Conservation (phyloP, 75 land plant species). For the Sequoiadendron giganteum region DNA sequence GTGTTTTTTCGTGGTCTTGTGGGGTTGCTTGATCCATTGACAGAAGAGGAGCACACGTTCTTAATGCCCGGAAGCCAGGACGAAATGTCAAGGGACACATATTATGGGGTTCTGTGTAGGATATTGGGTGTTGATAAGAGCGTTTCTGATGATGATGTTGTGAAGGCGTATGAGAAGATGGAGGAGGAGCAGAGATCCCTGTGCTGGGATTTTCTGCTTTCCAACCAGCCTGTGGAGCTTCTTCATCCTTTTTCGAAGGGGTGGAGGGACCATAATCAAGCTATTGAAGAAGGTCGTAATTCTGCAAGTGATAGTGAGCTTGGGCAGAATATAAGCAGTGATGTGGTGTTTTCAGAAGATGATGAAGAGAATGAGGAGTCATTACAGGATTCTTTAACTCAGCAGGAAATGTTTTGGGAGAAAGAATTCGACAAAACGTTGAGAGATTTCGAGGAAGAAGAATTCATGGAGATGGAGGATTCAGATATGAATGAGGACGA, state of each 20-base stretch:
- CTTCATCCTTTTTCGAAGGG: slow-evolving; percentile 73
- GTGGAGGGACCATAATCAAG: slow-evolving; percentile 70
- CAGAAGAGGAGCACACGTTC: slow-evolving; percentile 41
- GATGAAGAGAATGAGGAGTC: neutral
- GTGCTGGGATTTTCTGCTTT: slow-evolving; percentile 72
- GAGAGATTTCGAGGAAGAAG: slow-evolving; percentile 47
- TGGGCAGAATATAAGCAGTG: slow-evolving; percentile 14
- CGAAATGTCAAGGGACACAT: slow-evolving; percentile 40
- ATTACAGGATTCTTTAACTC: neutral
- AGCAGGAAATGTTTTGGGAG: slow-evolving; percentile 52
- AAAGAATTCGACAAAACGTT: slow-evolving; percentile 51
- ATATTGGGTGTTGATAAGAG: slow-evolving; percentile 64
- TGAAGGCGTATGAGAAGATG: slow-evolving; percentile 60
- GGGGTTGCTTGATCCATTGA: slow-evolving; percentile 56
- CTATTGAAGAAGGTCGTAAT: slow-evolving; percentile 52
- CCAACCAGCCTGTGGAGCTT: slow-evolving; percentile 62
- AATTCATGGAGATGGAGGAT: slow-evolving; percentile 35
- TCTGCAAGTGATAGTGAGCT: slow-evolving; percentile 32
- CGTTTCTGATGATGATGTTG: slow-evolving; percentile 67
- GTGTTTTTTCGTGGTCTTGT: slow-evolving; percentile 51
- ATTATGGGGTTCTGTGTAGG: slow-evolving; percentile 70
- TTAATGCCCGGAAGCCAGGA: slow-evolving; percentile 30
- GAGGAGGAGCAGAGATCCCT: slow-evolving; percentile 60
- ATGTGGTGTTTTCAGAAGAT: slow-evolving; percentile 3
- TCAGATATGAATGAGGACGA: slow-evolving; percentile 13